These are phyloP conservation scores for Neohortaea acidophila DNA, from an alignment of 495 filamentous ascomycete genomes.

Conservation along the genomic window DNA sequence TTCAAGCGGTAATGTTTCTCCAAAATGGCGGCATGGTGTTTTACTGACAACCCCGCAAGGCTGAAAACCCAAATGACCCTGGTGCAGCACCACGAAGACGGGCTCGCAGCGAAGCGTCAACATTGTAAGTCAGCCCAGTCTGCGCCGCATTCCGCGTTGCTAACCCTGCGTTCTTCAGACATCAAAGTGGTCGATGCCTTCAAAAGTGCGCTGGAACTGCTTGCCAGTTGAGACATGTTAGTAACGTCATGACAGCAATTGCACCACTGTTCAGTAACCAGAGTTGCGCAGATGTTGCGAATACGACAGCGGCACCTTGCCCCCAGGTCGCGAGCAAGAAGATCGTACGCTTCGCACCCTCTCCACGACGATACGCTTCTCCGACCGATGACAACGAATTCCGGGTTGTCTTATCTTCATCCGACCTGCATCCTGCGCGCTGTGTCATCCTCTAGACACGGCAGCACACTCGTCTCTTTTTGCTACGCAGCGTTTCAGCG, in stretches of 20 bases:
- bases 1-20: conserved; percentile 21
- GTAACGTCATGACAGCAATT: conserved; percentile 1
- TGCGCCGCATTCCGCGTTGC: not conserved
- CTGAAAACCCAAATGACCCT: conserved; percentile 18
- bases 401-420: not conserved
- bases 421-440: conserved; percentile 4
- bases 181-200: conserved; percentile 13
- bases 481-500: conserved; percentile 2
- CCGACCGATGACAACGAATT: not conserved
- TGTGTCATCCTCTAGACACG: conserved; percentile 1
- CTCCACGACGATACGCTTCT: not conserved
- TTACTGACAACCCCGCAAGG: conserved; percentile 5
- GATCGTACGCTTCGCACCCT: not conserved
- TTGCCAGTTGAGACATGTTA: not conserved
- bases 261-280: not conserved
- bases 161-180: conserved; percentile 2
- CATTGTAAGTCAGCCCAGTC: conserved; percentile 13
- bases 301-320: not conserved
- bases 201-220: conserved; percentile 14
- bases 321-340: not conserved
- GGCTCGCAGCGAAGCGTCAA: conserved; percentile 16
- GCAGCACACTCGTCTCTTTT: not conserved
- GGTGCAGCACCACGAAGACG: conserved; percentile 15
- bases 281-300: not conserved
- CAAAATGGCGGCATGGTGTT: not conserved